These are phyloP conservation scores for Malassezia japonica DNA, from an alignment of 1,284 basidiomycete genomes.

Conservation along the genomic window DNA sequence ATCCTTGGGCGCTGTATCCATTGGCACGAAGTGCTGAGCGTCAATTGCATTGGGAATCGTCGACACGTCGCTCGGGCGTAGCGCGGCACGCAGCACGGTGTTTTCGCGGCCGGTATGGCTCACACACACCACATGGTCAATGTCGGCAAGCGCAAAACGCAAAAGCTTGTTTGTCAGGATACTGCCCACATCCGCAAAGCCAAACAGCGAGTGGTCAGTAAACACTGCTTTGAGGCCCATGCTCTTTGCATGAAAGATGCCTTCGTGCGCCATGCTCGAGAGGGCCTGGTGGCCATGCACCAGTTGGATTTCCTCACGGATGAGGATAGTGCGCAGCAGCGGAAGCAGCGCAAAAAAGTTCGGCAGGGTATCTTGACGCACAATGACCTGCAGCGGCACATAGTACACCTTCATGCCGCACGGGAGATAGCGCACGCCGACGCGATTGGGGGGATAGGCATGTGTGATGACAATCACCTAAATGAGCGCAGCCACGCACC, in stretches of 20 bases:
- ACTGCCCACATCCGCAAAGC: slow-evolving; percentile 88
- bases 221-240: slow-evolving; percentile 68
- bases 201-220: slow-evolving; percentile 93
- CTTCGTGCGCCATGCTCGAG: slow-evolving; percentile 82
- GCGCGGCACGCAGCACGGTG: slow-evolving; percentile 73
- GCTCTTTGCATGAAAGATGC: slow-evolving; percentile 64
- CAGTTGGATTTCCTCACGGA: slow-evolving; percentile 75
- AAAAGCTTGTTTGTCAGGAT: slow-evolving; percentile 94
- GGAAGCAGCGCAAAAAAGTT: slow-evolving; percentile 88
- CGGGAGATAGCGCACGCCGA: slow-evolving; percentile 80
- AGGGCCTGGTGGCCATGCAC: slow-evolving; percentile 88
- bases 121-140: slow-evolving; percentile 89
- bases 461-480: slow-evolving; percentile 93
- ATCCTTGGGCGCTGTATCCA: slow-evolving; percentile 27
- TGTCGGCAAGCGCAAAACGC: slow-evolving; percentile 72
- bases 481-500: slow-evolving; percentile 50
- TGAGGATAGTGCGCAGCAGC: slow-evolving; percentile 74
- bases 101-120: slow-evolving; percentile 93
- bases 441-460: slow-evolving; percentile 70
- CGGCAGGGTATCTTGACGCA: slow-evolving; percentile 67
- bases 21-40: slow-evolving; percentile 71
- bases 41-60: slow-evolving; percentile 85
- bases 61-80: slow-evolving; percentile 34
- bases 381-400: slow-evolving; percentile 73
- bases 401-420: slow-evolving; percentile 82